phyloP scores from a whole-genome alignment of 2,329 filamentous ascomycete species.

The Pseudopyrenochaeta lycopersici region DNA sequence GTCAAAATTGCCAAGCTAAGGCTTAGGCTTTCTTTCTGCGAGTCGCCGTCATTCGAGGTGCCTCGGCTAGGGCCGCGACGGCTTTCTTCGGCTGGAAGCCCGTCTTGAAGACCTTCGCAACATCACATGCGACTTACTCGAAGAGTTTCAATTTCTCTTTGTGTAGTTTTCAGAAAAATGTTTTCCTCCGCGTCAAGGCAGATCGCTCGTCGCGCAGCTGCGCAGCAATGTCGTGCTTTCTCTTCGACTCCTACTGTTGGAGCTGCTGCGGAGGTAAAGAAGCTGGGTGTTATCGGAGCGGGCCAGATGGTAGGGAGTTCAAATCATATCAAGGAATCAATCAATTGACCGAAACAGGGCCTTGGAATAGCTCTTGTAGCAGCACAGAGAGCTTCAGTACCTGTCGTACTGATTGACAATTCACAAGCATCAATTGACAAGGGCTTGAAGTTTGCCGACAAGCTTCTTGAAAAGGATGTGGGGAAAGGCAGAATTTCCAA shows the following conservation, averaged over 20 bases:
- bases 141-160: conserved; percentile 1
- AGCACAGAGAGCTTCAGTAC: conserved; percentile 81
- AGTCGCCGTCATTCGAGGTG: conserved; percentile 20
- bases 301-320: conserved; percentile 83
- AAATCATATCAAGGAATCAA: not conserved
- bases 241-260: conserved; percentile 69
- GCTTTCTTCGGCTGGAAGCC: conserved; percentile 33
- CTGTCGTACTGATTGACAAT: conserved; percentile 85
- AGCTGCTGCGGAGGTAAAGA: conserved; percentile 78
- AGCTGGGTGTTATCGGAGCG: conserved; percentile 88
- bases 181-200: conserved; percentile 43
- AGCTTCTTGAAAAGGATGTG: conserved; percentile 92
- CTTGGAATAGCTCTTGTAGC: conserved; percentile 95
- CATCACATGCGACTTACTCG: conserved; percentile 27
- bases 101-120: conserved; percentile 1
- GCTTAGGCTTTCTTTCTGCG: conserved; percentile 6
- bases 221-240: conserved; percentile 63
- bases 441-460: conserved; percentile 90
- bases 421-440: conserved; percentile 88
- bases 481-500: conserved; percentile 85
- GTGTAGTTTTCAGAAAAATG: conserved; percentile 31
- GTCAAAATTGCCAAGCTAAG: conserved; percentile 33
- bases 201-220: conserved; percentile 26
- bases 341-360: conserved; percentile 66
- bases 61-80: conserved; percentile 30